Evolutionary conservation across 768 basidiomycete genomes (phyloP).

Genomic region (Amanita subjunquillea): DNA sequence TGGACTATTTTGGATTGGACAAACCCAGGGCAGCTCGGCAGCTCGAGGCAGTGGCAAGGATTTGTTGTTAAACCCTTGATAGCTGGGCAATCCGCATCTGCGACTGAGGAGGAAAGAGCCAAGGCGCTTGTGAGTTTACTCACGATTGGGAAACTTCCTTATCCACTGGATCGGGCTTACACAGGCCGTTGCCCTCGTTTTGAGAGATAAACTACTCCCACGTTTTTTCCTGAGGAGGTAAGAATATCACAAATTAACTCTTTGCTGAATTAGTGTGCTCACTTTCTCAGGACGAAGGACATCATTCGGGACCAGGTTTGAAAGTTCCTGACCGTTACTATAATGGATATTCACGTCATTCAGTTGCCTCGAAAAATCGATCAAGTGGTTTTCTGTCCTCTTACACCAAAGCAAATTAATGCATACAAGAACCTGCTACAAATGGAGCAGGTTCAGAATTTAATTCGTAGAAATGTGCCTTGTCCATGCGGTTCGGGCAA

Average conservation of each 20-base stretch:
- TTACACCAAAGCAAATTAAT: constrained; percentile 57
- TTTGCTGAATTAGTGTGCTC: not conserved
- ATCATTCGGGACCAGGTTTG: constrained; percentile 61
- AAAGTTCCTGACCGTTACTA: not conserved
- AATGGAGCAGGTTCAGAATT: constrained; percentile 57
- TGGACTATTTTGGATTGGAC: constrained; percentile 93
- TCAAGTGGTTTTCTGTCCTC: constrained; percentile 87
- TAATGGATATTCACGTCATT: constrained; percentile 23
- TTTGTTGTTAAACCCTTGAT: constrained; percentile 62
- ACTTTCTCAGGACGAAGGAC: constrained; percentile 50
- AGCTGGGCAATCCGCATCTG: constrained; percentile 53
- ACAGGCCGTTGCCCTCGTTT: constrained; percentile 46
- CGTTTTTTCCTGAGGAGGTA: constrained; percentile 77
- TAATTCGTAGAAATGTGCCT: constrained; percentile 58
- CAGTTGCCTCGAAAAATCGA: constrained; percentile 77
- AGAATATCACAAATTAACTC: constrained; percentile 3
- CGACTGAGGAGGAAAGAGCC: constrained; percentile 51
- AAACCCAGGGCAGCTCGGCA: constrained; percentile 73
- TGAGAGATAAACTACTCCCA: constrained; percentile 66
- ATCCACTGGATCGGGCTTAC: not conserved
- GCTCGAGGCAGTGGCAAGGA: constrained; percentile 63
- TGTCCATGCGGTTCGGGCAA: constrained; percentile 64
- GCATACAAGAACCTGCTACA: constrained; percentile 67
- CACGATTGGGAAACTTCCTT: not conserved
- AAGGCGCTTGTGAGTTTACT: constrained; percentile 34